phyloP scores from a whole-genome alignment of 129 eudicot species.

The Pulicaria dysenterica region DNA sequence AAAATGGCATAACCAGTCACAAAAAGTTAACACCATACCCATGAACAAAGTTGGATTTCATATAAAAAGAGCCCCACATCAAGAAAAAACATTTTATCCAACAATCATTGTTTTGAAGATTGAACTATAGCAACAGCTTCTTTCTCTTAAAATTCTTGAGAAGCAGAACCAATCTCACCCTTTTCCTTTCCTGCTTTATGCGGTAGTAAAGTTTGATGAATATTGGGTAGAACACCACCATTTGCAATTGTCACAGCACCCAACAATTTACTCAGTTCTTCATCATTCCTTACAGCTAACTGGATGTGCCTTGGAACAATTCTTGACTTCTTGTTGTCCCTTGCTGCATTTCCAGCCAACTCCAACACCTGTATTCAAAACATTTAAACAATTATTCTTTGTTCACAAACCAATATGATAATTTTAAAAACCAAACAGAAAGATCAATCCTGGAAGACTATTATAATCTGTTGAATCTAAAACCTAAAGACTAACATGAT shows the following conservation, averaged over 20 bases:
- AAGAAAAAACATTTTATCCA: too few species aligned
- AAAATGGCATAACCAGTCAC: too few species aligned
- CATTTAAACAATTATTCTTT: background rate
- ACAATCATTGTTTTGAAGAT: too few species aligned
- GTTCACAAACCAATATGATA: background rate
- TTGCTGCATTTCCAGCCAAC: conserved; percentile 17
- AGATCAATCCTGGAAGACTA: too few species aligned
- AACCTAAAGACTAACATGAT: too few species aligned
- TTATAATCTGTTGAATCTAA: too few species aligned
- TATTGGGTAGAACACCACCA: conserved; percentile 12
- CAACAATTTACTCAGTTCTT: conserved; percentile 13
- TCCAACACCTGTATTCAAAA: conserved; percentile 1
- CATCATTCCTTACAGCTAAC: conserved; percentile 10
- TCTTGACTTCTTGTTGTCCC: conserved; percentile 12
- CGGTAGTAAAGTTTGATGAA: conserved; percentile 9
- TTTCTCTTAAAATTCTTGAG: conserved; percentile 5
- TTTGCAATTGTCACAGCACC: conserved; percentile 16
- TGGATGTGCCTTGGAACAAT: conserved; percentile 4
- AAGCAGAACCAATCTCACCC: conserved; percentile 18
- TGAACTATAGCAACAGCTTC: background rate
- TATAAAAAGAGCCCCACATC: background rate
- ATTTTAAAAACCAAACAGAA: too few species aligned
- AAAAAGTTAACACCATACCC: too few species aligned
- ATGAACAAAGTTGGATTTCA: background rate
- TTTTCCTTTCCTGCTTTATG: conserved; percentile 6